Percentiles rank a stretch among this genome's conserved stretches.
phyloP scores from a whole-genome alignment of 257 asterid genomes.

The Paraleonurus japonicus region DNA sequence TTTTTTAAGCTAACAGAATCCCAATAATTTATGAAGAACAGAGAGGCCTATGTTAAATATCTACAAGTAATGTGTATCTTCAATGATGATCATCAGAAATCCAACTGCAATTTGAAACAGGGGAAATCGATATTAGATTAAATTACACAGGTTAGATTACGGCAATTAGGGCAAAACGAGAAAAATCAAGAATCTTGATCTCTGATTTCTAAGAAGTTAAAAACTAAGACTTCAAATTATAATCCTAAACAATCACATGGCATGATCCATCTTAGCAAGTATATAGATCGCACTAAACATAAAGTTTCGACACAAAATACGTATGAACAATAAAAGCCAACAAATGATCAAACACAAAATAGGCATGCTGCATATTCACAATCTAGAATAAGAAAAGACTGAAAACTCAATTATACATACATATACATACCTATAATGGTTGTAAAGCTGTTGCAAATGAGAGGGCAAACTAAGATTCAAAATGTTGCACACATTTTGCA shows the following conservation, averaged over 20 bases:
- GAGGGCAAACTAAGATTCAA: too few species aligned
- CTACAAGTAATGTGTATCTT: background rate
- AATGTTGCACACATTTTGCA: slow-evolving; percentile 18
- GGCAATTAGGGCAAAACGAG: background rate
- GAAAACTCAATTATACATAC: background rate
- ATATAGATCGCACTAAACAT: background rate
- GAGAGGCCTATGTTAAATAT: too few species aligned
- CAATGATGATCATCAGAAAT: slow-evolving; percentile 5
- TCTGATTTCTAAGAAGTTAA: background rate
- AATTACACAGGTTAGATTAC: background rate
- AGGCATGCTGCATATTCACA: background rate
- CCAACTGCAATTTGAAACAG: slow-evolving; percentile 23
- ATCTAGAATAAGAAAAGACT: background rate
- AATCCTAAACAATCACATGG: background rate
- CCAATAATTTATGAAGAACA: background rate
- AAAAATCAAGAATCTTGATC: background rate
- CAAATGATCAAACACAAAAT: background rate
- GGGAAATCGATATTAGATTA: slow-evolving; percentile 2
- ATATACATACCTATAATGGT: slow-evolving; percentile 19
- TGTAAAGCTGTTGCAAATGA: slow-evolving; percentile 10
- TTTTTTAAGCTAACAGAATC: background rate
- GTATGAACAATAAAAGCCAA: background rate
- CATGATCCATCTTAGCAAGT: background rate
- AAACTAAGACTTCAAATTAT: background rate
- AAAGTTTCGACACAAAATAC: background rate